Conservation (phyloP, 371 early-diverging fungal species). For the Haplosporangium sp. region DNA sequence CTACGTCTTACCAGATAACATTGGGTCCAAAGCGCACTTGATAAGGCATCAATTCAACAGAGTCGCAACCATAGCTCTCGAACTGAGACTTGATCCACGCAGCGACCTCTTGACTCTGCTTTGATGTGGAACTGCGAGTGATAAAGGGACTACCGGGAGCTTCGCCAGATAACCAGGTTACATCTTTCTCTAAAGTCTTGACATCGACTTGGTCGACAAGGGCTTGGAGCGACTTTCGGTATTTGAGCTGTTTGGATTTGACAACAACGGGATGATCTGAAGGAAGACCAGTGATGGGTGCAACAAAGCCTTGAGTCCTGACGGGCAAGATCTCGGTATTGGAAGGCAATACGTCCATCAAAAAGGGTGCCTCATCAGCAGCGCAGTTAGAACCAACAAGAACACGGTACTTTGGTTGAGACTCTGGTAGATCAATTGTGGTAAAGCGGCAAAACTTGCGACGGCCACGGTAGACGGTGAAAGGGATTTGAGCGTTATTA, state of each 20-base stretch:
- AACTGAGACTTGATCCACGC: slow-evolving; percentile 54
- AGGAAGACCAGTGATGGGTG: slow-evolving; percentile 26
- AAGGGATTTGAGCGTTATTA: slow-evolving; percentile 23
- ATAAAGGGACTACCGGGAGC: slow-evolving; percentile 45
- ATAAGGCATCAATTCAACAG: slow-evolving; percentile 50
- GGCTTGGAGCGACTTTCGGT: slow-evolving; percentile 31
- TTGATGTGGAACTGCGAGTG: slow-evolving; percentile 51
- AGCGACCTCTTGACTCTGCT: slow-evolving; percentile 51
- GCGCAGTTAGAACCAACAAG: slow-evolving; percentile 45
- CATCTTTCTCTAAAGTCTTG: slow-evolving; percentile 45
- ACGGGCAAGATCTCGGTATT: slow-evolving; percentile 55
- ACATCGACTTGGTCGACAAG: slow-evolving; percentile 48
- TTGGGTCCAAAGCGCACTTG: slow-evolving; percentile 54
- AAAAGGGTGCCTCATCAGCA: slow-evolving; percentile 24
- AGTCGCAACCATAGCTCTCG: slow-evolving; percentile 51
- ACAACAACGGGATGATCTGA: slow-evolving; percentile 36
- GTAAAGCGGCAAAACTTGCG: slow-evolving; percentile 44
- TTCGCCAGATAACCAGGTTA: slow-evolving; percentile 58
- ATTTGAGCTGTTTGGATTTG: slow-evolving; percentile 30
- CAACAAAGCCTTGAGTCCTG: slow-evolving; percentile 36
- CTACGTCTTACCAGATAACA: slow-evolving; percentile 53
- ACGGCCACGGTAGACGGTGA: slow-evolving; percentile 24
- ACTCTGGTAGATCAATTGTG: slow-evolving; percentile 28
- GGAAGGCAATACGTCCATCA: slow-evolving; percentile 43
- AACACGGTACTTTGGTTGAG: slow-evolving; percentile 33